A percentile compares a stretch with the other conserved stretches of the same genome.
Evolutionary conservation across 2,329 filamentous ascomycete genomes (phyloP).

Genomic region (Trichoderma cornu-damae): DNA sequence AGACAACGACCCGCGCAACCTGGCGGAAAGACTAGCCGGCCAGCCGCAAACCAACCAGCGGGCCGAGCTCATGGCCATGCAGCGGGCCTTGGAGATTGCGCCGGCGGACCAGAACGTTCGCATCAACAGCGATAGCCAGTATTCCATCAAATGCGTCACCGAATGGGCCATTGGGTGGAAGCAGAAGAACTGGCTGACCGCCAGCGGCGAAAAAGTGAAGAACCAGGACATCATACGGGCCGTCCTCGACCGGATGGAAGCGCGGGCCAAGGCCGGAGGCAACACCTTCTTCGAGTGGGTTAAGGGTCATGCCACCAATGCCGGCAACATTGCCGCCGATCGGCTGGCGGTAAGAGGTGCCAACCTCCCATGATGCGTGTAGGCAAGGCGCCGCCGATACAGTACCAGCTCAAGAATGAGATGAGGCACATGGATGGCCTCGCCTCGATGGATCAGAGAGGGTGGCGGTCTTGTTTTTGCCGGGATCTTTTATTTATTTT

Average conservation of each 20-base stretch:
- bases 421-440: too few species aligned
- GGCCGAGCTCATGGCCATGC: slow-evolving; percentile 86
- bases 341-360: slow-evolving; percentile 57
- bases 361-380: slow-evolving; percentile 23
- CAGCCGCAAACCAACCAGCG: slow-evolving; percentile 86
- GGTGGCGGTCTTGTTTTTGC: too few species aligned
- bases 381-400: background rate
- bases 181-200: slow-evolving; percentile 70
- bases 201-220: slow-evolving; percentile 65
- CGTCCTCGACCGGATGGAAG: slow-evolving; percentile 65
- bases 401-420: too few species aligned
- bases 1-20: slow-evolving; percentile 50
- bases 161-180: slow-evolving; percentile 78
- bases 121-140: slow-evolving; percentile 85
- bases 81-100: slow-evolving; percentile 73
- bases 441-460: background rate
- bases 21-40: slow-evolving; percentile 72
- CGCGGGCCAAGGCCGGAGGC: slow-evolving; percentile 55
- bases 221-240: slow-evolving; percentile 79
- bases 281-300: slow-evolving; percentile 78
- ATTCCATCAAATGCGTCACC: slow-evolving; percentile 84
- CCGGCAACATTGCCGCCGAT: slow-evolving; percentile 79
- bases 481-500: too few species aligned
- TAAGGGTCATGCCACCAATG: slow-evolving; percentile 71
- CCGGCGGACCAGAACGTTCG: slow-evolving; percentile 62